Evolutionary conservation across 371 early-diverging fungal genomes (phyloP), one percentile per base, ranked within the genome.

Genomic region (Amoeboaphelidium protococcarum): DNA sequence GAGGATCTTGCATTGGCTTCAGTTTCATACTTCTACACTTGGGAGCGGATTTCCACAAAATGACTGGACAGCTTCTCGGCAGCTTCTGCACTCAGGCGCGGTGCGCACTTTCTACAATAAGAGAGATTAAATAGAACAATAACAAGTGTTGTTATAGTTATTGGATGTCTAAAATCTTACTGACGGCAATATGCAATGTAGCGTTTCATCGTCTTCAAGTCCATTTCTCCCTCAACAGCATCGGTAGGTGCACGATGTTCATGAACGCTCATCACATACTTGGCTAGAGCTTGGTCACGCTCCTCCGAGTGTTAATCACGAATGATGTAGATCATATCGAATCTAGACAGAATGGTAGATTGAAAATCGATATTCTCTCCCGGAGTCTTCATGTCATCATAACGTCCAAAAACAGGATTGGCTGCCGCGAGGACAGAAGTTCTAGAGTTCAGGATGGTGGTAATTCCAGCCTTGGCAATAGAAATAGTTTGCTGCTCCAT

Each of bases 401-500:
- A 98, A 45, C 98, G 79, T 49, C 98, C 99, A 72, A 95, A 97
- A 22, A 92, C 84, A n/a, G 99, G 99, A 66, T 99, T 99, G n/a
- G 99, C 99, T 10, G 99, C 99, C 2, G 99, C 99, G 24, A 99
- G 68, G 3, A 99, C 94, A 24, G 92, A 83, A 0, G 98, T 87
- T 50, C 98, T 71, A 2, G 98, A 88, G 64, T 98, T 98, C 26
- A 99, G 69, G 48, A 96, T 86, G 0, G 99, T 98, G 0, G 98
- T 98, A 58, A 99, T 99, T 52, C 99, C 99, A 21, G 99, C 99
- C 65, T 99, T 99, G 46, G 99, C 96, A 54, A 99, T 98, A 10
- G 91, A 91, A 49, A 99, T 97, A 1, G 99, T 99, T 61, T 98
- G 98, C 66, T 99, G 99, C 68, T 99, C 99, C 99, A 99, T 99